Base-by-base conservation (phyloP, 257 asterid species). In the Thymus mandschuricus region DNA sequence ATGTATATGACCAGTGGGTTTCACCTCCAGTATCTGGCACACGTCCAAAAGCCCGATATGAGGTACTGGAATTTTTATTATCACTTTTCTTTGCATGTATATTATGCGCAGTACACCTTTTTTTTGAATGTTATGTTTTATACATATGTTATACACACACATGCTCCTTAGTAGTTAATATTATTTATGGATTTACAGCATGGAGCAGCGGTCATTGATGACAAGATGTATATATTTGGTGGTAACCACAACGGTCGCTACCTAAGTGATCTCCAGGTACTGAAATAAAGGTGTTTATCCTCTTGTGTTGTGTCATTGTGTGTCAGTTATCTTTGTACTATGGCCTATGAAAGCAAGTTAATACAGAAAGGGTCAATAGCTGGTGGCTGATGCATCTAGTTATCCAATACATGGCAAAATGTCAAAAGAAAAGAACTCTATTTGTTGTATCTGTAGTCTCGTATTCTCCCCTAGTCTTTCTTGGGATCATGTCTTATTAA, bases 181-280 rank as follows among this genome's bases (percentile, higher is more conserved):
- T 72, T 8, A 29, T 55, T 66, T 74, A 60, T 69, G 68, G 54
- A 62, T 78, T 71, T 65, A 48, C 90, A 93, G 98, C 98, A 93
- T 76, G 98, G 96, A 70, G 96, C 97, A 79, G 96, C 97, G 21
- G 86, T 89, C 73, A 82, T 86, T 70, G 92, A 87, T 70, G 97
- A 90, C 74, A 90, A 88, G 79, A 93, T 93, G 96, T 93, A 93
- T 82, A 69, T 87, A 79, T 93, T 87, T 82, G 98, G 98, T 34
- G 98, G 98, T 79, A 93, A 90, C 82, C 87, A 90, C 85, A 93
- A 90, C 73, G 98, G 98, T 56, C 98, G 96, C 64, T 93, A 93
- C 81, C 80, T 93, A 49, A 89, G 86, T 81, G 98, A 93, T 86
- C 96, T 91, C 80, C 98, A 91, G 98, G 98, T 93, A 71, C 81